Conservation (phyloP, 2,329 filamentous ascomycete species). For the Berkeleyomyces rouxiae region DNA sequence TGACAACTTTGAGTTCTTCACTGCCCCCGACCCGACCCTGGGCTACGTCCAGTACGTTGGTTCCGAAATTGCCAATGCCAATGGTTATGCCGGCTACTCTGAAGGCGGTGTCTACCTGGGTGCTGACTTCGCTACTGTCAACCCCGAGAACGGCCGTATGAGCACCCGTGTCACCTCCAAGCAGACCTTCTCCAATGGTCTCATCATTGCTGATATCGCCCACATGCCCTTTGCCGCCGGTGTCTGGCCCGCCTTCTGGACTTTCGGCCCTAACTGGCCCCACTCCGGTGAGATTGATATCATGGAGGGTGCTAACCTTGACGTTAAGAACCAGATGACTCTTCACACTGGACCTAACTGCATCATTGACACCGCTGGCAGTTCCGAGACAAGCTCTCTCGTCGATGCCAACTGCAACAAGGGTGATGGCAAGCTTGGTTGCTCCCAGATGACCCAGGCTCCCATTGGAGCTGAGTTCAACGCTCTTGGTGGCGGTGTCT, state of each 20-base stretch:
- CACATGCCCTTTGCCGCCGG: constrained; percentile 61
- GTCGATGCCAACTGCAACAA: constrained; percentile 40
- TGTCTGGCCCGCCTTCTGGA: constrained; percentile 61
- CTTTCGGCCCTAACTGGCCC: constrained; percentile 55
- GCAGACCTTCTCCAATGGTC: constrained; percentile 47
- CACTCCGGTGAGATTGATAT: constrained; percentile 60
- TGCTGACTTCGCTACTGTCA: constrained; percentile 43
- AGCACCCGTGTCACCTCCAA: constrained; percentile 56
- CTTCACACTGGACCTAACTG: constrained; percentile 51
- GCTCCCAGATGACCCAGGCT: constrained; percentile 33
- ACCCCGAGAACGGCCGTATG: constrained; percentile 41
- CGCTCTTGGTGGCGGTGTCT: constrained; percentile 48
- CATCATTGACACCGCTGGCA: constrained; percentile 35
- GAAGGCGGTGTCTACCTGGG: constrained; percentile 48
- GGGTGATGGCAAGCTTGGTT: constrained; percentile 38
- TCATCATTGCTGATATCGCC: constrained; percentile 55
- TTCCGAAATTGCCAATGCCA: constrained; percentile 37
- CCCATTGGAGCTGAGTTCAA: constrained; percentile 60
- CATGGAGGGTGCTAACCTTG: constrained; percentile 57
- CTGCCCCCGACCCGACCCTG: constrained; percentile 47
- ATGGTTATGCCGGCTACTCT: constrained; percentile 40
- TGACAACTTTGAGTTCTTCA: constrained; percentile 38
- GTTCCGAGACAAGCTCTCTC: constrained; percentile 29
- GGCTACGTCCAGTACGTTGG: constrained; percentile 59
- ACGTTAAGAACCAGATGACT: constrained; percentile 42